Percentiles rank a stretch among this genome's conserved stretches.
phyloP scores from a whole-genome alignment of 164 flowering plant species.

The Nelumbo lutea region DNA sequence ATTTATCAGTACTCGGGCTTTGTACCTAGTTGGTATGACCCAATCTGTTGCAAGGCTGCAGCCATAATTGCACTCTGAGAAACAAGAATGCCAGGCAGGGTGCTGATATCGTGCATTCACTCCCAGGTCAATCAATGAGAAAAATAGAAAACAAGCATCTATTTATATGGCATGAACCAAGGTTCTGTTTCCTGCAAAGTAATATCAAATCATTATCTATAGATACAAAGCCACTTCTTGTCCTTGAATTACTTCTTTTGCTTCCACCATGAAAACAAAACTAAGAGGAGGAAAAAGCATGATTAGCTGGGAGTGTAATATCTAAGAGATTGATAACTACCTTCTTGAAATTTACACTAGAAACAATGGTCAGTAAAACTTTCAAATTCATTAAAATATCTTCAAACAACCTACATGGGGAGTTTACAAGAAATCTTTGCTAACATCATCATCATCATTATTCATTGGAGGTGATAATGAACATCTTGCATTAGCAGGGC shows the following conservation, averaged over 20 bases:
- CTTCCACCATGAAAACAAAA: conserved; percentile 2
- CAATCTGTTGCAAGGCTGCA: background rate
- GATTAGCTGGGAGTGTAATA: background rate
- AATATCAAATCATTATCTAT: background rate
- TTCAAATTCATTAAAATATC: background rate
- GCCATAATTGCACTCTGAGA: background rate
- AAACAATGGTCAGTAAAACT: background rate
- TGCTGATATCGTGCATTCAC: background rate
- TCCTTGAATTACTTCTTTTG: background rate
- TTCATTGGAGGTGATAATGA: conserved; percentile 15
- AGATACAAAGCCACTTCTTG: conserved; percentile 10
- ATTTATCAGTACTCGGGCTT: background rate
- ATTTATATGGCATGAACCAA: background rate
- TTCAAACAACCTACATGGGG: background rate
- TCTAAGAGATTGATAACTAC: background rate
- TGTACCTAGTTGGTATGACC: background rate
- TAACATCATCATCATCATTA: conserved; percentile 9
- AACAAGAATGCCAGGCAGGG: no score
- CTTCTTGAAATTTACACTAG: conserved; percentile 1
- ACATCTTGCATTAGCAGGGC: conserved; percentile 47
- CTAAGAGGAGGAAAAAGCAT: conserved; percentile 8
- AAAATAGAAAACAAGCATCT: background rate
- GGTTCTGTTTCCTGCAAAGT: background rate
- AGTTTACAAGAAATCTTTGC: conserved; percentile 4
- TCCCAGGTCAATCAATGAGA: background rate